Base-by-base conservation (phyloP, 495 filamentous ascomycete species). In the Hypoxylon trugodes region DNA sequence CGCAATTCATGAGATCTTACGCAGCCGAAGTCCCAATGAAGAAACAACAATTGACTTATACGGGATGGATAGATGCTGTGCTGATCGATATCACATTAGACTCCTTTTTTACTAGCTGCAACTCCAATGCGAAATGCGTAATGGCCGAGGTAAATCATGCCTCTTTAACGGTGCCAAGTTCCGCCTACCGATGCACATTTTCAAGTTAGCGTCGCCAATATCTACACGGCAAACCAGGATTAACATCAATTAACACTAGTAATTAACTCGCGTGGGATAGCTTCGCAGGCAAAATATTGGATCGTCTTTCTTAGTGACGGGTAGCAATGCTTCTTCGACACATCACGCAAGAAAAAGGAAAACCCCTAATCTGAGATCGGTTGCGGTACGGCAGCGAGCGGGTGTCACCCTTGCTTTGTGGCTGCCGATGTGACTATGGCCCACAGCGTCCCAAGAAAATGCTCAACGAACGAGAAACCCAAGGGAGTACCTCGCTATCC, bases 261-360 rank as follows among this genome's bases (percentile, higher is more conserved):
- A n/a, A n/a, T n/a, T n/a, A n/a, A n/a, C n/a, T n/a, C n/a, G 21
- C 33, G 26, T 33, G 42, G 19, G 40, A 41, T 35, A 25, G 21
- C 33, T 26, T 35, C 33, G 41, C 41, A 19, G 19, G n/a, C n/a
- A n/a, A 48, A 52, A 43, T 19, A 51, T 43, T 46, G 30, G 45
- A 22, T 64, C 32, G 30, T 33, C 48, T 41, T 43, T 49, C n/a
- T 22, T 24, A 32, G 37, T 28, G 33, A n/a, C 32, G 8, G 7
- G n/a, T 2, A 16, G 19, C 18, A 30, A 18, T 10, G 30, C 41
- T 26, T 55, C 49, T 41, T 56, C 19, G 36, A 43, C 40, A 60
- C 10, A 30, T 60, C 62, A 66, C 49, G 62, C 62, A 66, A 66
- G 56, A n/a, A n/a, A 52, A 60, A 54, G 33, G 49, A 65, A 41